These are phyloP conservation scores for Ogataea nakhonphanomensis DNA, from an alignment of 805 yeast genomes.

Conservation along the genomic window DNA sequence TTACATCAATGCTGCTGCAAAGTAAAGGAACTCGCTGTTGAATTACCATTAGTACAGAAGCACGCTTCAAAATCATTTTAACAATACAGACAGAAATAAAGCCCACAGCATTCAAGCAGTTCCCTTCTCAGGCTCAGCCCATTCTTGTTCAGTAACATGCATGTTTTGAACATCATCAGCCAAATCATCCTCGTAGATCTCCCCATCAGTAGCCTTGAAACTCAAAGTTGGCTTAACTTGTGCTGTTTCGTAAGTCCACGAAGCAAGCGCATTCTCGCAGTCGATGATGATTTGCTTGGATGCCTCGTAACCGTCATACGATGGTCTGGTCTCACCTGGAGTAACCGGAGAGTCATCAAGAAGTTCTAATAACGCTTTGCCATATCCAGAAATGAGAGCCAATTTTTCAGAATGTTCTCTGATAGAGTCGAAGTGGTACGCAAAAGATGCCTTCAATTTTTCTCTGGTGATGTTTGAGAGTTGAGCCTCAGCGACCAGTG, in stretches of 20 bases:
- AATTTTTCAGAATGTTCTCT: conserved; percentile 84
- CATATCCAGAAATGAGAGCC: conserved; percentile 85
- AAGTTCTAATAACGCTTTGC: conserved; percentile 79
- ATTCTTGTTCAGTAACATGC: conserved; percentile 44
- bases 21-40: background rate
- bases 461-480: conserved; percentile 85
- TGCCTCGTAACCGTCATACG: conserved; percentile 86
- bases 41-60: background rate
- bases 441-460: conserved; percentile 78
- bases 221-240: conserved; percentile 79
- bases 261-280: conserved; percentile 77
- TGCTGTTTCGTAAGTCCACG: conserved; percentile 83
- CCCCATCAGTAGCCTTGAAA: conserved; percentile 45
- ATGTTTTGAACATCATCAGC: conserved; percentile 45
- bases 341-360: conserved; percentile 83
- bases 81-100: conserved; percentile 16
- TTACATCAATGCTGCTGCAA: conserved; percentile 22
- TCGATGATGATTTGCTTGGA: conserved; percentile 84
- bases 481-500: conserved; percentile 89
- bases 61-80: conserved; percentile 8
- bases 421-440: conserved; percentile 80
- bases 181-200: conserved; percentile 53
- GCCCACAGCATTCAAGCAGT: conserved; percentile 24
- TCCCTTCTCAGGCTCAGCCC: conserved; percentile 27
- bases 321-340: conserved; percentile 90